Evolutionary conservation across 176 grass and related monocot species (phyloP), one percentile per base, ranked within the genome.

Genomic region (Ensete ventricosum): DNA sequence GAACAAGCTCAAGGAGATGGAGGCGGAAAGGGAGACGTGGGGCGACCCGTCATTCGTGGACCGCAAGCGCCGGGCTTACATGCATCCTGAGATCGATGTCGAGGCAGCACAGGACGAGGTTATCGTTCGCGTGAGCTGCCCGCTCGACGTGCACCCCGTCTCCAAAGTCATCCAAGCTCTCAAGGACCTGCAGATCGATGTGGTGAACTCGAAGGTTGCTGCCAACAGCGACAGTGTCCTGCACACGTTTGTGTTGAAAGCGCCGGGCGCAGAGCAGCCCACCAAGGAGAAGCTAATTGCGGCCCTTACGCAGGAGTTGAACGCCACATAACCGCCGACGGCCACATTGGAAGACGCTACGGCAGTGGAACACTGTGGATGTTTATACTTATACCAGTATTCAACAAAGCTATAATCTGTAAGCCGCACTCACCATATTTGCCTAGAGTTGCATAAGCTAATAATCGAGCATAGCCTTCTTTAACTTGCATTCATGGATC

Each of bases 81-180:
- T 51, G 49, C 43, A 43, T 43, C 80, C 89, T n/a, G 81, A 82
- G 16, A 84, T 96, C 62, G 89, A 92, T 65, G 83, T 90, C 72
- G 67, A 81, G 84, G 29, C 81, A 50, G 80, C 59, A 74, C 74
- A 88, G 57, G 85, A 86, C 68, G 81, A 90, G 71, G 93, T 97
- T 81, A 67, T 93, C 65, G 83, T 97, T 78, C 87, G 90, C 12
- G 87, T 97, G 73, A 92, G 74, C 27, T 88, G 87, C 62, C 87
- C 93, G 1, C 69, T 90, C 68, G 80, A 82, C 26, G 71, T 76
- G 80, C 90, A 97, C 76, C 73, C 73, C 1, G 54, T 34, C 14
- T 75, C 73, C 23, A 54, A 34, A 27, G 53, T 74, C 12, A 74
- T 74, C 72, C 53, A 11, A 34, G 53, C 20, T 24, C 53, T 74